phyloP scores from a whole-genome alignment of 352 stramenopile genomes.

The Globisporangium takayamanum region DNA sequence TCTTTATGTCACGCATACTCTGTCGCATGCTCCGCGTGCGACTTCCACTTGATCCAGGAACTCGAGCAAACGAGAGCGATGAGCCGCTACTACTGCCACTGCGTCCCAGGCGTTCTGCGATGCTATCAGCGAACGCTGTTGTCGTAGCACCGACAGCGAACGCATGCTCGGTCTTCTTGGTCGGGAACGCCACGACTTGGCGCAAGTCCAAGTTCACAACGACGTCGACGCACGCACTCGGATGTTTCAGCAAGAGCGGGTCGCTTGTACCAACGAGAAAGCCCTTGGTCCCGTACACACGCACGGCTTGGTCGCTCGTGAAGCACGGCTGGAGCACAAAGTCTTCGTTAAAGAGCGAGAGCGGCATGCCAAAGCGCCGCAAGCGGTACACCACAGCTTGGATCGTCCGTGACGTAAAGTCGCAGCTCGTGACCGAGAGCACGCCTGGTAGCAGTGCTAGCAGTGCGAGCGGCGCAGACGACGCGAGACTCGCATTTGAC shows the following conservation, averaged over 20 bases:
- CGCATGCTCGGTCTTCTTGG: slow-evolving; percentile 37
- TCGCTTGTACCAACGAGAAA: slow-evolving; percentile 56
- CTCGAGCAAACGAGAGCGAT: neutral
- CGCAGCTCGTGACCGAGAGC: slow-evolving; percentile 23
- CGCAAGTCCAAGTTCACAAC: slow-evolving; percentile 56
- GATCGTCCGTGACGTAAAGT: slow-evolving; percentile 32
- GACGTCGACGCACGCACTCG: slow-evolving; percentile 41
- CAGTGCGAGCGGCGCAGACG: slow-evolving; percentile 42
- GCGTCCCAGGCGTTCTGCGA: slow-evolving; percentile 25
- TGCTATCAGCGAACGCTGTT: slow-evolving; percentile 21
- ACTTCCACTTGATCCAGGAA: neutral
- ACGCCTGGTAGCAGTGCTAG: slow-evolving; percentile 45
- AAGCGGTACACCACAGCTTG: slow-evolving; percentile 37
- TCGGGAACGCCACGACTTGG: slow-evolving; percentile 46
- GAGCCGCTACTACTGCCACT: slow-evolving; percentile 13
- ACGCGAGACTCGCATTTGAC: slow-evolving; percentile 38
- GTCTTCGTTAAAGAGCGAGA: slow-evolving; percentile 26
- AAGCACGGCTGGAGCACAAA: slow-evolving; percentile 51
- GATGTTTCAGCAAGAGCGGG: slow-evolving; percentile 42
- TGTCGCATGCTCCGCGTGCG: neutral
- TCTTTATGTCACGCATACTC: neutral
- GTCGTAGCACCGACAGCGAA: slow-evolving; percentile 47
- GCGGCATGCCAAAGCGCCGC: slow-evolving; percentile 37
- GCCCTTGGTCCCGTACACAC: slow-evolving; percentile 24
- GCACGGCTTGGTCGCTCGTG: slow-evolving; percentile 20